Evolutionary conservation across 2,329 filamentous ascomycete species (phyloP).

Genomic region (Metarhizium humberi): DNA sequence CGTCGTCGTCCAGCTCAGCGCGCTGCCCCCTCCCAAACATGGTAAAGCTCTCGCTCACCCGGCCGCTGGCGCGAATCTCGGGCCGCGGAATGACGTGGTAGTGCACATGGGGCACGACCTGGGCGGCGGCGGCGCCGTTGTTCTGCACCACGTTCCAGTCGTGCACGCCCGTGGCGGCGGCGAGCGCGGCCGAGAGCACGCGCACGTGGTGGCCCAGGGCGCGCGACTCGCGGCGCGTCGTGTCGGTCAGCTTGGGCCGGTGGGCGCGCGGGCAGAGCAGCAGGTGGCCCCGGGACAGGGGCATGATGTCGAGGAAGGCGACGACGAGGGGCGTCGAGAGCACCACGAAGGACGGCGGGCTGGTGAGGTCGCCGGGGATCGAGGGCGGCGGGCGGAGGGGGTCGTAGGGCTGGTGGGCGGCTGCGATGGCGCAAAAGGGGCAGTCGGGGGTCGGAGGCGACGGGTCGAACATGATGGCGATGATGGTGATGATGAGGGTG

Average conservation of each 20-base stretch:
- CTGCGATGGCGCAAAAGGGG: slow-evolving; percentile 54
- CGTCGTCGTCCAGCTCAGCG: slow-evolving; percentile 68
- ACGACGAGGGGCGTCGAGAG: slow-evolving; percentile 69
- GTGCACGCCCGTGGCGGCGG: slow-evolving; percentile 56
- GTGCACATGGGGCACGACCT: slow-evolving; percentile 89
- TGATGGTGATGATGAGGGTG: not conserved
- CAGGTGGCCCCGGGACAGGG: slow-evolving; percentile 73
- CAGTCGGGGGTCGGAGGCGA: slow-evolving; percentile 30
- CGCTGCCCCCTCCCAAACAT: slow-evolving; percentile 72
- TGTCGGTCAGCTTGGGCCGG: slow-evolving; percentile 66
- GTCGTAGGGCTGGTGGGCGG: slow-evolving; percentile 37
- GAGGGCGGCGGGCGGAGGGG: slow-evolving; percentile 32
- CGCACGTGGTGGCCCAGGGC: slow-evolving; percentile 62
- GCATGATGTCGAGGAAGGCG: slow-evolving; percentile 90
- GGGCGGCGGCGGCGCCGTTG: slow-evolving; percentile 80
- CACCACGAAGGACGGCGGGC: slow-evolving; percentile 52
- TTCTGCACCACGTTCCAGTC: slow-evolving; percentile 99
- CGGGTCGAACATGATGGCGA: slow-evolving; percentile 23
- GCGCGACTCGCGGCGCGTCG: slow-evolving; percentile 51
- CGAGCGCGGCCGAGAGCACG: slow-evolving; percentile 62
- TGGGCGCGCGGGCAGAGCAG: slow-evolving; percentile 73
- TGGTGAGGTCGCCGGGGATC: slow-evolving; percentile 22
- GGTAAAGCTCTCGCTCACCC: slow-evolving; percentile 58
- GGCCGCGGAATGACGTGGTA: slow-evolving; percentile 90
- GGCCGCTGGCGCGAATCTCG: slow-evolving; percentile 46